Evolutionary conservation across 2,329 filamentous ascomycete genomes (phyloP), one percentile per base, ranked within the genome.

Genomic region (Fusarium bactridioides): DNA sequence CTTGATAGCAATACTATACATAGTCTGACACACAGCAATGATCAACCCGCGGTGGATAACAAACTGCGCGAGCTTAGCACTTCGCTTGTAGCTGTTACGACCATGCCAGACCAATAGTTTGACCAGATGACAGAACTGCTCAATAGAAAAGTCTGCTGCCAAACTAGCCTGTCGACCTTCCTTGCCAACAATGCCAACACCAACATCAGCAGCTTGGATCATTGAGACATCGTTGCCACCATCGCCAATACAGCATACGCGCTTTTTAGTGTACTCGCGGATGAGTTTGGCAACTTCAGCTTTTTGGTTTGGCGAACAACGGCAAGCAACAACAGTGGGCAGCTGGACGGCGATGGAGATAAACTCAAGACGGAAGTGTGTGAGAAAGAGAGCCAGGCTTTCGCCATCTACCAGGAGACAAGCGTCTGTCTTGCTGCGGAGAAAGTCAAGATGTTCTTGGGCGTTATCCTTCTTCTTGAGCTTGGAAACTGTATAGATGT

Each of bases 81-180:
- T 94, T 50, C 97, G 90, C 83, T 98, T 98, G 86, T 99, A 99
- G 76, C 92, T 95, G 83, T 99, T 99, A 37, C 97, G 91, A 2
- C 96, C 96, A 80, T 99, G 97, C 96, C 97, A 99, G 41, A 99
- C 94, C n/a, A 99, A 89, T 3, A 99, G 88, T 82, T 98, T 99
- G 55, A 95, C 97, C 25, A 99, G 85, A 80, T 99, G 94, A 78
- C 91, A 93, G 82, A 99, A 99, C 78, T 98, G 95, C 67, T 94
- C 94, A 76, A 99, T 97, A 66, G 93, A 96, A 82, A 99, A 99
- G 81, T 99, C 96, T 16, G 96, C 97, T 0, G 97, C 97, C 51
- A 99, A 87, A 78, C 93, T 96, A 40, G 96, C 96, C 84, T 99
- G 96, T 27, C 94, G 91, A 38, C 96, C 96, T 84, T 99, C 96